phyloP scores from a whole-genome alignment of 768 basidiomycete genomes.

The Naematelia encephala region DNA sequence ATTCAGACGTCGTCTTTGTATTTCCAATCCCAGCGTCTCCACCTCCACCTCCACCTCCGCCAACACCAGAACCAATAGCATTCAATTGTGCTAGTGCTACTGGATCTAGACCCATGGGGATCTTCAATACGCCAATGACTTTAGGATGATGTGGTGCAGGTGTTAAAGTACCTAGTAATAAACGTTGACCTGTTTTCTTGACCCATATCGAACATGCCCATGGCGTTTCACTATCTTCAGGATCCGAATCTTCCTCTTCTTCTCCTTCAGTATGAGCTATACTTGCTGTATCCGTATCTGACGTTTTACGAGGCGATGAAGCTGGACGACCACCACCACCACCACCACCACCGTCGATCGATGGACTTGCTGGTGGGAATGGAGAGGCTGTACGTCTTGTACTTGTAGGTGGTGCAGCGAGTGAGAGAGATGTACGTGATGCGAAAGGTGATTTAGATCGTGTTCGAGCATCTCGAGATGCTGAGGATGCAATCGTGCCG shows the following conservation, averaged over 20 bases:
- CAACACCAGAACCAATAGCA: neutral
- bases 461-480: neutral
- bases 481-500: neutral
- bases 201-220: constrained; percentile 69
- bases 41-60: neutral
- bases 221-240: constrained; percentile 93
- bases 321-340: constrained; percentile 28
- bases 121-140: constrained; percentile 83
- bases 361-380: constrained; percentile 8
- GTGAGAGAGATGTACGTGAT: constrained; percentile 7
- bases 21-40: neutral
- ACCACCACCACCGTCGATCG: no score
- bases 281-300: neutral
- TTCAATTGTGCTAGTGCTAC: constrained; percentile 58
- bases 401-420: constrained; percentile 13
- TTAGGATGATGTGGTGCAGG: constrained; percentile 96
- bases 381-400: neutral
- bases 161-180: constrained; percentile 74
- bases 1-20: neutral
- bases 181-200: constrained; percentile 37
- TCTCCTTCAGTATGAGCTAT: constrained; percentile 1
- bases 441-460: neutral
- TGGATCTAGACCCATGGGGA: constrained; percentile 83
- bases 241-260: constrained; percentile 77
- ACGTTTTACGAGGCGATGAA: constrained; percentile 9